phyloP scores from a whole-genome alignment of 73 alveolate genomes.

The Tetrahymena elliotti region DNA sequence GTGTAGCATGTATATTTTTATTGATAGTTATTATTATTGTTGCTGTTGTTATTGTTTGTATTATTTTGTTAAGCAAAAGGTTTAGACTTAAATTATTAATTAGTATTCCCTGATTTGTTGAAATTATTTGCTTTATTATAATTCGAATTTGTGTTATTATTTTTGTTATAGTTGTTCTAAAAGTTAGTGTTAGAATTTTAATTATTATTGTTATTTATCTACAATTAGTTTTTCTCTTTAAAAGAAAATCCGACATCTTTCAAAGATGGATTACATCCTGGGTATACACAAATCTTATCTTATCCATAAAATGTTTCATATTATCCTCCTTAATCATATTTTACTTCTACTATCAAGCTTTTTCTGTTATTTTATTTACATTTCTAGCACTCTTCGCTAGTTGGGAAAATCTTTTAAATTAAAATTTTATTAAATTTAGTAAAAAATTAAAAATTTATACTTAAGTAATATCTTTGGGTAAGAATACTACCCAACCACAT shows the following conservation, averaged over 20 bases:
- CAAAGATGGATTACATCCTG: not conserved
- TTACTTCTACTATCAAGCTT: not conserved
- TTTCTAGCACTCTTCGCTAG: not conserved
- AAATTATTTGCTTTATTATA: not conserved
- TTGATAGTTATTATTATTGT: not conserved
- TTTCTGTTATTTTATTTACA: not conserved
- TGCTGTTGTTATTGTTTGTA: not conserved
- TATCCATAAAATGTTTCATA: not conserved
- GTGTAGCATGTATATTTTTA: not conserved
- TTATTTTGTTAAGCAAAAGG: not conserved
- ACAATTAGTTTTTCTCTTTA: not conserved
- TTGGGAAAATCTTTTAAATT: not conserved
- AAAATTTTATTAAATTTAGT: not conserved
- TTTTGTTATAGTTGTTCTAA: not conserved
- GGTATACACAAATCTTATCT: not conserved
- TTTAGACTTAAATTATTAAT: not conserved
- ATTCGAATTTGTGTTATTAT: not conserved
- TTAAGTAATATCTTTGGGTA: constrained; percentile 12
- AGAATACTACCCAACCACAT: constrained; percentile 42
- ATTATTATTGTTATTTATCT: not conserved
- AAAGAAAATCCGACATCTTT: not conserved
- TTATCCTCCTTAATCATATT: not conserved
- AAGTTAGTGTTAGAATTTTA: not conserved
- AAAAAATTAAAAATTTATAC: not conserved
- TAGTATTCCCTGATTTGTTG: not conserved